These are phyloP conservation scores for Cystofilobasidium bisporidii DNA, from an alignment of 768 basidiomycete genomes.

Conservation along the genomic window DNA sequence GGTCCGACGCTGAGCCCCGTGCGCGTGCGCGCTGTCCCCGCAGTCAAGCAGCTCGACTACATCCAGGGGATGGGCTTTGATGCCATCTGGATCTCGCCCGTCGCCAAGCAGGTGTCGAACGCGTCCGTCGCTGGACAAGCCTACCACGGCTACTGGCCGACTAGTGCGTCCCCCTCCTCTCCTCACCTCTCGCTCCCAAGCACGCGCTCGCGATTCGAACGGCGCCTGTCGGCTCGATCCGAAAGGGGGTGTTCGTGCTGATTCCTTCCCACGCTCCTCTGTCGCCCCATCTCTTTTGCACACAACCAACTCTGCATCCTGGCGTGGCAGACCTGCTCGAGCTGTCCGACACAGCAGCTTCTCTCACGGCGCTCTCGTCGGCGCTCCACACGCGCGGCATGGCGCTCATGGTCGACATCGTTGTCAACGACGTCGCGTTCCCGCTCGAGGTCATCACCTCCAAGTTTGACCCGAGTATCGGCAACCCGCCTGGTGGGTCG, in stretches of 20 bases:
- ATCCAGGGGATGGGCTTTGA: constrained; percentile 27
- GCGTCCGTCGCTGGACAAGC: constrained; percentile 60
- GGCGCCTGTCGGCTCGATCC: too few species aligned
- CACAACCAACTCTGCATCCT: too few species aligned
- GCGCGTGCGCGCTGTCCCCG: background rate
- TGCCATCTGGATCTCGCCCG: constrained; percentile 43
- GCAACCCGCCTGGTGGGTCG: background rate
- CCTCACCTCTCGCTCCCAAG: too few species aligned
- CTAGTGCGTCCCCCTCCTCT: background rate
- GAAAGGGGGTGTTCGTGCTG: too few species aligned
- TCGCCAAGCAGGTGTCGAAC: constrained; percentile 51
- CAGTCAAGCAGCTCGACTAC: constrained; percentile 24
- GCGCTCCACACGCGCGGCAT: constrained; percentile 22
- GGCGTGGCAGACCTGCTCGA: background rate
- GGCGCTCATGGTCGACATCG: constrained; percentile 25
- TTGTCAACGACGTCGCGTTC: constrained; percentile 25
- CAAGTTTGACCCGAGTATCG: constrained; percentile 14
- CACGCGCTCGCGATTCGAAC: too few species aligned
- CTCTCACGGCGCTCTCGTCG: constrained; percentile 8
- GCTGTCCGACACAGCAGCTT: background rate
- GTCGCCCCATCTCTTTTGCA: too few species aligned
- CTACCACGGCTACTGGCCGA: constrained; percentile 73
- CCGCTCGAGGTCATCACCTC: background rate
- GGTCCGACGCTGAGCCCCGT: too few species aligned
- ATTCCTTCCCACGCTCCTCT: background rate